A percentile compares a stretch with the other conserved stretches of the same genome.
Evolutionary conservation across 2,329 filamentous ascomycete species (phyloP).

Genomic region (Stemphylium vesicarium): DNA sequence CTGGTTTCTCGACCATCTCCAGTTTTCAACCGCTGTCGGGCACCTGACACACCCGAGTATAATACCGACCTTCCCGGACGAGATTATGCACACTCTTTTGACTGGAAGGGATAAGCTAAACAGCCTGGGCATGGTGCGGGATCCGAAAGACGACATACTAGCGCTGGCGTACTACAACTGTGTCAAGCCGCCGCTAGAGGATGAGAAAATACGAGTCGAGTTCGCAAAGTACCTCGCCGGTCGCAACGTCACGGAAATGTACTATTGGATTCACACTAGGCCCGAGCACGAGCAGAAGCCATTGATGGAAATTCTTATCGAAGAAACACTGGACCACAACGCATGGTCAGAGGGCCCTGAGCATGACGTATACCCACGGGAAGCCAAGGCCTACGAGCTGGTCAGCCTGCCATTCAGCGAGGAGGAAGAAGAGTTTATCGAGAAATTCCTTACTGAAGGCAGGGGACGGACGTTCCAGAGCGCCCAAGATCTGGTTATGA

Average conservation of each 20-base stretch:
- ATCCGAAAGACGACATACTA: slow-evolving; percentile 55
- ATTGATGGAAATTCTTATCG: slow-evolving; percentile 71
- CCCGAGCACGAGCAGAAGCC: slow-evolving; percentile 66
- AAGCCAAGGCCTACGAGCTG: slow-evolving; percentile 69
- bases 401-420: slow-evolving; percentile 74
- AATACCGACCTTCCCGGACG: slow-evolving; percentile 80
- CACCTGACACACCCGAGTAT: slow-evolving; percentile 81
- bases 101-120: slow-evolving; percentile 43
- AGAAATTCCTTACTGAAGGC: slow-evolving; percentile 69
- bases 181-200: slow-evolving; percentile 74
- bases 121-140: slow-evolving; percentile 23
- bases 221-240: slow-evolving; percentile 73
- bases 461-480: slow-evolving; percentile 69
- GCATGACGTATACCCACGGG: slow-evolving; percentile 42
- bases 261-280: slow-evolving; percentile 73
- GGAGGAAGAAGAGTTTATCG: slow-evolving; percentile 76
- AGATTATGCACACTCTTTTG: slow-evolving; percentile 75
- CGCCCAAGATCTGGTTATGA: slow-evolving; percentile 75
- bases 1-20: slow-evolving; percentile 77
- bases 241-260: slow-evolving; percentile 73
- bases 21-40: slow-evolving; percentile 71
- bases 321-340: slow-evolving; percentile 34
- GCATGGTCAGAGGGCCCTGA: slow-evolving; percentile 15
- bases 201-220: slow-evolving; percentile 65
- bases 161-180: slow-evolving; percentile 81